These are phyloP conservation scores for Anthracocystis walkeri DNA, from an alignment of 1,284 basidiomycete species.

Conservation along the genomic window DNA sequence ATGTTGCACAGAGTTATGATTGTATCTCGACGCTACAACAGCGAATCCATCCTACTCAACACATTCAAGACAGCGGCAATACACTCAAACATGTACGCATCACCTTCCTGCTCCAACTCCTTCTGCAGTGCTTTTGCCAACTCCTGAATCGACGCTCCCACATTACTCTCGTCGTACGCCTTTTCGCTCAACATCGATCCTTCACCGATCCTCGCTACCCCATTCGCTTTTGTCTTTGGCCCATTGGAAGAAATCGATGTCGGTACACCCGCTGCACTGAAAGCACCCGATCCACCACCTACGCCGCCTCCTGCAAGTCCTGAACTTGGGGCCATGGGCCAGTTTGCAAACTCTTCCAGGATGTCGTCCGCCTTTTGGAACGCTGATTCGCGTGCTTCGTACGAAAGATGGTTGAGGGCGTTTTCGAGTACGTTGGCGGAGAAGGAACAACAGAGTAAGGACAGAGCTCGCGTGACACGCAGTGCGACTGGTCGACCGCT, in stretches of 20 bases:
- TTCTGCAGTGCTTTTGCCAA: slow-evolving; percentile 56
- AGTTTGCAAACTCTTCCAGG: slow-evolving; percentile 61
- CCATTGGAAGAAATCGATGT: slow-evolving; percentile 32
- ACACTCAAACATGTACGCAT: slow-evolving; percentile 60
- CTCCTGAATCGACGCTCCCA: slow-evolving; percentile 54
- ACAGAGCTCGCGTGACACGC: slow-evolving; percentile 61
- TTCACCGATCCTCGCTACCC: slow-evolving; percentile 44
- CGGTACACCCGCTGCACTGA: slow-evolving; percentile 18
- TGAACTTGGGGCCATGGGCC: slow-evolving; percentile 67
- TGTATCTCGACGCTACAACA: slow-evolving; percentile 28
- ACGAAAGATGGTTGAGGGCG: slow-evolving; percentile 63
- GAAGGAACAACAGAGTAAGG: slow-evolving; percentile 63
- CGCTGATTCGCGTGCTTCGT: slow-evolving; percentile 60
- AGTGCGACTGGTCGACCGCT: slow-evolving; percentile 38
- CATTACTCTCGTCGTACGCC: slow-evolving; percentile 28
- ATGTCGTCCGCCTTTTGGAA: slow-evolving; percentile 64
- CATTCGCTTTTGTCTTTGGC: slow-evolving; percentile 21
- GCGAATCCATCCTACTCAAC: slow-evolving; percentile 61
- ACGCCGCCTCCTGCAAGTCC: slow-evolving; percentile 46
- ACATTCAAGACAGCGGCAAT: slow-evolving; percentile 65
- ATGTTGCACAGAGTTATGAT: neutral
- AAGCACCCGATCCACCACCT: slow-evolving; percentile 30
- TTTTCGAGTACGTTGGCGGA: slow-evolving; percentile 68
- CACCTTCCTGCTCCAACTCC: slow-evolving; percentile 53
- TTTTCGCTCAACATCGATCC: slow-evolving; percentile 38